phyloP scores from a whole-genome alignment of 2,329 filamentous ascomycete species.

The Pseudocercospora fuligena region DNA sequence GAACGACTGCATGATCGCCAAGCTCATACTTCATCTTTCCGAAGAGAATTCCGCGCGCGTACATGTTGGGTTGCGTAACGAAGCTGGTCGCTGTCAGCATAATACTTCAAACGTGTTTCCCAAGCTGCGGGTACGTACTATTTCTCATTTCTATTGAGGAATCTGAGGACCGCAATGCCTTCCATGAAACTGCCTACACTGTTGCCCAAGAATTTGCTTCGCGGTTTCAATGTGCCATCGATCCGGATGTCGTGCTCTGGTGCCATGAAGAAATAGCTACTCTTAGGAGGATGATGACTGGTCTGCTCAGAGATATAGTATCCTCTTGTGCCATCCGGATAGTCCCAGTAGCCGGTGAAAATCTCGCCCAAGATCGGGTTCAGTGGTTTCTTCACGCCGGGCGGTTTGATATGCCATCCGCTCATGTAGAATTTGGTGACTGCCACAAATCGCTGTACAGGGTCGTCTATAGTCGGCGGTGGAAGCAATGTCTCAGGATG shows the following conservation, averaged over 20 bases:
- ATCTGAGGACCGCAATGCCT: slow-evolving; percentile 82
- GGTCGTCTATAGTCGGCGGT: slow-evolving; percentile 86
- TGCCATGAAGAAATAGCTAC: slow-evolving; percentile 98
- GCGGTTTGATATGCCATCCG: slow-evolving; percentile 98
- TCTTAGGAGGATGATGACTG: slow-evolving; percentile 97
- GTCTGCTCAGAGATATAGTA: slow-evolving; percentile 99
- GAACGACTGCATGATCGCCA: slow-evolving; percentile 91
- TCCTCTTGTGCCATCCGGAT: slow-evolving; percentile 75
- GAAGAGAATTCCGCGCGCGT: slow-evolving; percentile 93
- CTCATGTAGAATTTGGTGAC: slow-evolving; percentile 98
- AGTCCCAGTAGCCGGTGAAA: slow-evolving; percentile 93
- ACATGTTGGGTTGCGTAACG: slow-evolving; percentile 98
- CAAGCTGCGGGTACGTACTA: slow-evolving; percentile 67
- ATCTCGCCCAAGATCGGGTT: slow-evolving; percentile 96
- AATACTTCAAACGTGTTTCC: neutral
- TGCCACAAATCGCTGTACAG: slow-evolving; percentile 84
- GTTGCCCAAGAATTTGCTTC: slow-evolving; percentile 94
- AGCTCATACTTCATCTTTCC: slow-evolving; percentile 99
- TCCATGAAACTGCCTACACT: slow-evolving; percentile 99
- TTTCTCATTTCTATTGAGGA: slow-evolving; percentile 85
- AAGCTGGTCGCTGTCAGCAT: slow-evolving; percentile 61
- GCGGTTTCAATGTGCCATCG: slow-evolving; percentile 91
- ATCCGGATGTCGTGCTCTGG: slow-evolving; percentile 93
- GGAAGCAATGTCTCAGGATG: slow-evolving; percentile 94
- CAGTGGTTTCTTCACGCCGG: slow-evolving; percentile 96